phyloP scores from a whole-genome alignment of 108 stramenopile species.

The Pseudonitzschia delicatissima region DNA sequence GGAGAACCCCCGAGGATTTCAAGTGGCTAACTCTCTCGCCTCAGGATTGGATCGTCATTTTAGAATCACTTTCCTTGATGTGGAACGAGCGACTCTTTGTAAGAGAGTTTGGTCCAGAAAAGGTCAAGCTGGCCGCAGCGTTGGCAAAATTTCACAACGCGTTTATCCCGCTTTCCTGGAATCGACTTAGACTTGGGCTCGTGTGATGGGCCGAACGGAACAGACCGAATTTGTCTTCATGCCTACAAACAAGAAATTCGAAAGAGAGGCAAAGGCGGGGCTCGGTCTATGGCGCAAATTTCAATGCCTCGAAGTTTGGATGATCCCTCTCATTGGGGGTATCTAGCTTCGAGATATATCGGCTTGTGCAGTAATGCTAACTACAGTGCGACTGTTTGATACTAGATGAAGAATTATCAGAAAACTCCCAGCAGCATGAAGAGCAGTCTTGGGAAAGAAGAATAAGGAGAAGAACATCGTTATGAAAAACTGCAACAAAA shows the following conservation, averaged over 20 bases:
- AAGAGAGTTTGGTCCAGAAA: constrained; percentile 2
- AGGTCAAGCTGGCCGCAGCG: not conserved
- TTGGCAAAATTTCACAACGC: not conserved
- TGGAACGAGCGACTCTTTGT: not conserved
- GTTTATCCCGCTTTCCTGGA: not conserved
- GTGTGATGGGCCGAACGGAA: not conserved
- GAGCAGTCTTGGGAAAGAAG: too few species aligned
- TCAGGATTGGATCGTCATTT: constrained; percentile 5
- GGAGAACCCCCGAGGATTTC: not conserved
- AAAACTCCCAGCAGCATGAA: too few species aligned
- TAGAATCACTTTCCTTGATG: not conserved
- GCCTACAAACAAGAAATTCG: not conserved
- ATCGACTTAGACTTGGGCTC: not conserved
- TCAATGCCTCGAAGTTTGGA: not conserved
- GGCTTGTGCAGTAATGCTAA: too few species aligned
- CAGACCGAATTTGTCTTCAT: not conserved
- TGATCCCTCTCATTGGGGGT: constrained; percentile 1
- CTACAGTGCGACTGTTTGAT: too few species aligned
- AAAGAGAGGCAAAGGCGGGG: not conserved
- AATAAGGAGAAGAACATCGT: too few species aligned
- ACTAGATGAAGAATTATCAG: too few species aligned
- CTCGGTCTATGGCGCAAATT: not conserved
- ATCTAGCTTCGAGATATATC: constrained; percentile 5
- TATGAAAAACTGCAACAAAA: too few species aligned
- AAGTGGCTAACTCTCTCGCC: not conserved